Percentiles rank a stretch among this genome's conserved stretches.
phyloP scores from a whole-genome alignment of 1,284 basidiomycete species.

The Coriolopsis trogii region DNA sequence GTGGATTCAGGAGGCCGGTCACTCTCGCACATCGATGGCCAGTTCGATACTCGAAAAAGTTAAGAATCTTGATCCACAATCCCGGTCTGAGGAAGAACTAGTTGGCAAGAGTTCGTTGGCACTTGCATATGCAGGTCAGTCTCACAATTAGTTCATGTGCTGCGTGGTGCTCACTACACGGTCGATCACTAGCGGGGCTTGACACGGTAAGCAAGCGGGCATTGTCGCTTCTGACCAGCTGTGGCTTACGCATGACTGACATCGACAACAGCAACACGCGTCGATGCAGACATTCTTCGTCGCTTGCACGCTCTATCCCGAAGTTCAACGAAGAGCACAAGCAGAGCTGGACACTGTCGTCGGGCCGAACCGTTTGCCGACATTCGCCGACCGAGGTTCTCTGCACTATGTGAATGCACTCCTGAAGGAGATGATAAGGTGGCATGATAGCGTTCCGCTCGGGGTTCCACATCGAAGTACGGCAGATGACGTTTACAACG shows the following conservation, averaged over 20 bases:
- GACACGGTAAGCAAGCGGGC: background rate
- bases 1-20: background rate
- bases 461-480: slow-evolving; percentile 2
- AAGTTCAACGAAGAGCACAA: slow-evolving; percentile 34
- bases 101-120: too few species aligned
- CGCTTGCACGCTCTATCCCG: slow-evolving; percentile 40
- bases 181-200: background rate
- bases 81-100: too few species aligned
- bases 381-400: slow-evolving; percentile 36
- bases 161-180: too few species aligned
- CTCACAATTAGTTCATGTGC: too few species aligned
- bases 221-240: background rate
- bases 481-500: slow-evolving; percentile 8
- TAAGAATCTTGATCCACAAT: too few species aligned
- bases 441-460: slow-evolving; percentile 25
- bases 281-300: slow-evolving; percentile 15
- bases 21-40: too few species aligned
- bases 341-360: slow-evolving; percentile 35
- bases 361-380: slow-evolving; percentile 47
- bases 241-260: background rate
- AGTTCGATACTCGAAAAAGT: too few species aligned
- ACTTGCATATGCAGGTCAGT: too few species aligned
- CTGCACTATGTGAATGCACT: slow-evolving; percentile 38
- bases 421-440: slow-evolving; percentile 38
- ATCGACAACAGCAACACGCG: background rate